phyloP scores from a whole-genome alignment of 164 flowering plant genomes.

The Annona cherimola region DNA sequence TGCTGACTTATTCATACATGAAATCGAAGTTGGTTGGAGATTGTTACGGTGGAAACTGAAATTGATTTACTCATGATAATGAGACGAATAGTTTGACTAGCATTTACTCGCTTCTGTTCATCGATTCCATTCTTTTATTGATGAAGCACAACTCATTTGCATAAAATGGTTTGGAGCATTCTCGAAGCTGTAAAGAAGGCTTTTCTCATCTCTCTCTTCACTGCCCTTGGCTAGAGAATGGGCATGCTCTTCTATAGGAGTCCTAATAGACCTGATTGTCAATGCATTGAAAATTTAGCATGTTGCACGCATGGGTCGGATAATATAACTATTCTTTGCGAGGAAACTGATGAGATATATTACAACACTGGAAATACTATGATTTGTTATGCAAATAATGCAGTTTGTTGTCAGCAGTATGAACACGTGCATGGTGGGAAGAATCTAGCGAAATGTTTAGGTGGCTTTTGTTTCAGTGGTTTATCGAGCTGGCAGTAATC shows the following conservation, averaged over 20 bases:
- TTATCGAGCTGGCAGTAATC: too few relatives aligned
- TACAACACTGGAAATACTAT: too few relatives aligned
- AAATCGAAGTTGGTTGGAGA: neutral
- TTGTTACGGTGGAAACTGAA: neutral
- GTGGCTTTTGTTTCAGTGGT: neutral
- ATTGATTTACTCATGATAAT: neutral
- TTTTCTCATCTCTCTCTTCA: neutral
- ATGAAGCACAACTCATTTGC: neutral
- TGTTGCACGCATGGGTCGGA: too few relatives aligned
- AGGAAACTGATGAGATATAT: too few relatives aligned
- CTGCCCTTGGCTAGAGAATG: neutral
- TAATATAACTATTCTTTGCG: too few relatives aligned
- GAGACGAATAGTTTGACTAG: neutral
- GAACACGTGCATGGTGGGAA: neutral
- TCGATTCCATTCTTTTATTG: neutral
- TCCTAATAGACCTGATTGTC: neutral
- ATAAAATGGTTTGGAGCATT: neutral
- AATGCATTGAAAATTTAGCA: too few relatives aligned
- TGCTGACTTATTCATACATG: too few relatives aligned
- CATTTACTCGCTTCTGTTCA: neutral
- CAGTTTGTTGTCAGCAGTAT: too few relatives aligned
- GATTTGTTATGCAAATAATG: too few relatives aligned
- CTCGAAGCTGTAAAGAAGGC: neutral
- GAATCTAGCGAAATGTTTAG: neutral
- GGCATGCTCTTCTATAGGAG: neutral